Conservation (phyloP, 306 rosid species). For the Sicyos edulis region DNA sequence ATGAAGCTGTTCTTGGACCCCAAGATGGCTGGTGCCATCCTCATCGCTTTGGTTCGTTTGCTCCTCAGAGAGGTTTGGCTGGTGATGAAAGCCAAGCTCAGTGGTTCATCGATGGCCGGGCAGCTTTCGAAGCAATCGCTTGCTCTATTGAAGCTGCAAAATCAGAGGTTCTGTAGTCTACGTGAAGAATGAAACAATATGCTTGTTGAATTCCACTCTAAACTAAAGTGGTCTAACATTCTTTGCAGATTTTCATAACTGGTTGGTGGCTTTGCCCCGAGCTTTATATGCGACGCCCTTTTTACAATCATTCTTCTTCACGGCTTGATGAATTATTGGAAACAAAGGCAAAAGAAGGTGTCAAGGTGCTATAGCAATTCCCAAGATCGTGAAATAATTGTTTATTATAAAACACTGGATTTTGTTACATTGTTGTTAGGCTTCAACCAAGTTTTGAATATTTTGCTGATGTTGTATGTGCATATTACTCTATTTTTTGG, state of each 20-base stretch:
- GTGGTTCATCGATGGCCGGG: conserved; percentile 44
- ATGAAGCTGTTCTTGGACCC: conserved; percentile 34
- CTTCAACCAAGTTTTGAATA: background rate
- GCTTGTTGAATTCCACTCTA: background rate
- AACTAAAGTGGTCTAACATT: conserved; percentile 12
- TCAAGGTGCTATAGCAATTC: conserved; percentile 31
- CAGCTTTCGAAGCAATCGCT: conserved; percentile 49
- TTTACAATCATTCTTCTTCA: conserved; percentile 29
- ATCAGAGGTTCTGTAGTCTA: conserved; percentile 33
- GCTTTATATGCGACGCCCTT: conserved; percentile 44
- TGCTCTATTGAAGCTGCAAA: conserved; percentile 40
- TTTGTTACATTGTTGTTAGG: background rate
- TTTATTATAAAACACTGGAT: background rate
- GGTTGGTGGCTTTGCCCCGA: conserved; percentile 61
- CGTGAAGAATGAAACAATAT: background rate
- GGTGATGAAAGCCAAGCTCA: conserved; percentile 45
- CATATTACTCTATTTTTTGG: conserved; percentile 1
- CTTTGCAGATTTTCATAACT: conserved; percentile 42
- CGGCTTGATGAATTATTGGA: conserved; percentile 42
- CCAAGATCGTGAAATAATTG: conserved; percentile 1
- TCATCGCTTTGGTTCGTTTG: conserved; percentile 40
- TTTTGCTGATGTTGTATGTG: background rate
- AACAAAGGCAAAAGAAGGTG: conserved; percentile 41
- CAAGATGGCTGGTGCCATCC: conserved; percentile 46
- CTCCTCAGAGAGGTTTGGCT: conserved; percentile 42